phyloP scores from a whole-genome alignment of 805 yeast species.

The Candida coquimbonensis region DNA sequence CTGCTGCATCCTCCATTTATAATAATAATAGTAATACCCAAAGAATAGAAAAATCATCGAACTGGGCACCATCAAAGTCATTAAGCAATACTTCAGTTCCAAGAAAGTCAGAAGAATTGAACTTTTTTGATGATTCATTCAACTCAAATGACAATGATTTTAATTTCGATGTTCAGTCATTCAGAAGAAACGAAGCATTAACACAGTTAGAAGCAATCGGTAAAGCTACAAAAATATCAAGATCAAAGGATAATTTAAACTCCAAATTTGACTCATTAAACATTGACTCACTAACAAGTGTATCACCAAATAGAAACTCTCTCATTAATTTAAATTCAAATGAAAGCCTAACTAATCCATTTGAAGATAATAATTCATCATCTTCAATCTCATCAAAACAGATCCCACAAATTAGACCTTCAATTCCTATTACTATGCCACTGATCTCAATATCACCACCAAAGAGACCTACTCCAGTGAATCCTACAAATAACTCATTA shows the following conservation, averaged over 20 bases:
- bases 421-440: conserved; percentile 7
- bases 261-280: conserved; percentile 6
- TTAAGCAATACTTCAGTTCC: not conserved
- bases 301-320: not conserved
- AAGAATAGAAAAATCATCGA: conserved; percentile 1
- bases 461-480: not conserved
- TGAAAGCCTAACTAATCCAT: no score
- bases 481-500: no score
- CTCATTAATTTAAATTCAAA: not conserved
- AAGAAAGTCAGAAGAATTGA: conserved; percentile 12
- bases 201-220: conserved; percentile 22
- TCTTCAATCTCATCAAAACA: not conserved
- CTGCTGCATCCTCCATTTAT: not conserved
- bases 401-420: conserved; percentile 1
- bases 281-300: not conserved
- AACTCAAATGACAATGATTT: conserved; percentile 18
- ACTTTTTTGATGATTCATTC: conserved; percentile 20
- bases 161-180: conserved; percentile 13
- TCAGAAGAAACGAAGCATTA: conserved; percentile 20
- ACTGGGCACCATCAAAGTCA: conserved; percentile 20
- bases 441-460: conserved; percentile 4
- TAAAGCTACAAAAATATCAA: conserved; percentile 12
- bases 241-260: conserved; percentile 4
- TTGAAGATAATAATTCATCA: no score
- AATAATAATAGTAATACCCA: not conserved